Base-by-base conservation (phyloP, 805 yeast species). In the Ogataea methanolica region DNA sequence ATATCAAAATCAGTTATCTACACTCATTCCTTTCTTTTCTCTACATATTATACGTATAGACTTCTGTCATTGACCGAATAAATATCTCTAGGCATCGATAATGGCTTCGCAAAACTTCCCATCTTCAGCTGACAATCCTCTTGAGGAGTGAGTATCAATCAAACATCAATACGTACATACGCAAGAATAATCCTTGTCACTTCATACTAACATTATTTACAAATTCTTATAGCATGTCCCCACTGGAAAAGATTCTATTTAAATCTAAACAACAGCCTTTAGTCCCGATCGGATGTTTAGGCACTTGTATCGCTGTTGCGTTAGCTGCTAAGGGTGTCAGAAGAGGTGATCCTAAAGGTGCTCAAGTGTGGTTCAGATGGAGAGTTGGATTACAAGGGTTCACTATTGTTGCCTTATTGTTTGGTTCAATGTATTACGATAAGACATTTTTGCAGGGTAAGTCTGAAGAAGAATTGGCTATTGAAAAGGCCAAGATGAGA, bases 281-380 rank as follows among this genome's bases (percentile, higher is more conserved):
- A 11, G 97, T 91, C 1, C 97, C 97, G 1, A 47, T 89, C 6
- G 97, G 97, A 1, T 74, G 87, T 15, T 60, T 85, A 4, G 79
- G 85, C 41, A 91, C 97, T 3, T 78, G 86, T 8, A 87, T 83
- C 3, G 96, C 97, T 0, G 88, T 91, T 33, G 68, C 77, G 0
- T 69, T 90, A 54, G 95, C 97, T 3, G 90, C 89, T 3, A 76
- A 78, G 54, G 86, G 91, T 22, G 72, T 90, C 51, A 76, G 83
- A 56, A 70, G 73, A 31, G 96, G 97, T 23, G 81, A 88, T 56
- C 77, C 82, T 51, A 70, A 73, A 39, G 80, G 80, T 46, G 95
- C 97, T 0, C 96, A 91, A 68, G 77, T 78, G 42, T 90, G 88
- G 80, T 91, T 88, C 73, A 76, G 92, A 57, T 88, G 89, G 80